Percentiles rank a stretch among this genome's conserved stretches.
Evolutionary conservation across 768 basidiomycete species (phyloP).

Genomic region (Trametes coccinea): DNA sequence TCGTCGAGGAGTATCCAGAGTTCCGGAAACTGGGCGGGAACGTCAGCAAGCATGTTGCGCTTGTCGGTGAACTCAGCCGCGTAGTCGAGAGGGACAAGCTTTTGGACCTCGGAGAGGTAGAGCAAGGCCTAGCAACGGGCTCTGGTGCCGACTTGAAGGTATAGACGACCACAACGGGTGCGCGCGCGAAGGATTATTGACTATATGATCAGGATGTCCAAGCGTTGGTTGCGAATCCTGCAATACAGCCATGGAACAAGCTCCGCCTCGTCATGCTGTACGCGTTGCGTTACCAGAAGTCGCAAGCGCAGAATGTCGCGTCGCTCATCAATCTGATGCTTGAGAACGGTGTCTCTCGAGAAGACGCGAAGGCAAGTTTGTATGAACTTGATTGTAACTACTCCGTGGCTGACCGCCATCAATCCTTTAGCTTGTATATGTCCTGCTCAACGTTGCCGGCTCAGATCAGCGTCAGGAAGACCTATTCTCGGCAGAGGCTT

Average conservation of each 20-base stretch:
- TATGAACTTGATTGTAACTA: not conserved
- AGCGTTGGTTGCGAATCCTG: conserved; percentile 65
- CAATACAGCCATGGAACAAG: conserved; percentile 77
- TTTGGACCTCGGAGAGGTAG: conserved; percentile 89
- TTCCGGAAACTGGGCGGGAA: conserved; percentile 96
- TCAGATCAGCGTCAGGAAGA: conserved; percentile 97
- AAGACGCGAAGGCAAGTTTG: conserved; percentile 66
- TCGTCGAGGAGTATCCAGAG: conserved; percentile 98
- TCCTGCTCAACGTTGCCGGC: conserved; percentile 89
- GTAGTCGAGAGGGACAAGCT: conserved; percentile 84
- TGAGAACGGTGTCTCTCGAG: conserved; percentile 71
- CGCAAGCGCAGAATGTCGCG: conserved; percentile 78
- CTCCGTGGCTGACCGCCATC: conserved; percentile 11
- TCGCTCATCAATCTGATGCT: conserved; percentile 73
- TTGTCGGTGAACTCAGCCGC: conserved; percentile 94
- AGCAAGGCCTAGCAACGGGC: conserved; percentile 93
- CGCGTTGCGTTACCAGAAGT: conserved; percentile 93
- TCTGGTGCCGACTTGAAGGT: conserved; percentile 90
- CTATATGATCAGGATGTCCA: conserved; percentile 67
- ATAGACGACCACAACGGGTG: conserved; percentile 22
- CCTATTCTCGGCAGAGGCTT: conserved; percentile 91
- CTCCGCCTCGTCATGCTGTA: conserved; percentile 89
- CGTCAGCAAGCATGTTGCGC: conserved; percentile 96
- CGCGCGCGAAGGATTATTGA: not conserved
- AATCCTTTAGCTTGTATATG: conserved; percentile 77